Evolutionary conservation across 768 basidiomycete genomes (phyloP).

Genomic region (Suillus brevipes): DNA sequence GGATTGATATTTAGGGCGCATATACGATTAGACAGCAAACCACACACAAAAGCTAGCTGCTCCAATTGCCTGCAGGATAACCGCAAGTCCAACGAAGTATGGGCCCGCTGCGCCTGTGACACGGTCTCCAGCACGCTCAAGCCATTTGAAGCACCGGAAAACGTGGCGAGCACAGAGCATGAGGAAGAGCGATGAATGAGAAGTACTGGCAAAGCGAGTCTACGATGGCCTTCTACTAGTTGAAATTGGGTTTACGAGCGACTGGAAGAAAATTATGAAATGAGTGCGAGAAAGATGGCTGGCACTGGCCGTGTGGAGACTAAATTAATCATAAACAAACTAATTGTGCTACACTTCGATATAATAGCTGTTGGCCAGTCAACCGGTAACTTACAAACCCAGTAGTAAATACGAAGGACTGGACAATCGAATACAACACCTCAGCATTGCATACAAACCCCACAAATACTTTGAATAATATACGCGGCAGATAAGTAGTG

Average conservation of each 20-base stretch:
- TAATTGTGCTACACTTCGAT: constrained; percentile 29
- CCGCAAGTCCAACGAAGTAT: constrained; percentile 82
- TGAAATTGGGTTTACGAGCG: neutral
- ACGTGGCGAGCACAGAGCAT: constrained; percentile 32
- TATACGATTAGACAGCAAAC: neutral
- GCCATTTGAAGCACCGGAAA: constrained; percentile 60
- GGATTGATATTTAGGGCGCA: constrained; percentile 5
- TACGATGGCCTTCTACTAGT: neutral
- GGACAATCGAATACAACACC: neutral
- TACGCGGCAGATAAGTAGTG: constrained; percentile 20
- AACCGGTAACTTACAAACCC: neutral
- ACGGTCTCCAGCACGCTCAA: constrained; percentile 76
- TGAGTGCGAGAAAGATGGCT: neutral
- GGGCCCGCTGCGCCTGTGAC: constrained; percentile 92
- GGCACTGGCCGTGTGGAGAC: neutral
- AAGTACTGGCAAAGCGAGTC: neutral
- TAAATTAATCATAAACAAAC: constrained; percentile 14
- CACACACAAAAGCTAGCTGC: constrained; percentile 79
- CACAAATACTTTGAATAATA: constrained; percentile 25
- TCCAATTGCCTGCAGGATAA: constrained; percentile 67
- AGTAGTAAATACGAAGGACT: neutral
- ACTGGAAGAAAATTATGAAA: neutral
- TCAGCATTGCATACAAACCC: neutral
- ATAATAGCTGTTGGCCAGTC: constrained; percentile 5
- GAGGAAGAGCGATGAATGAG: neutral